A percentile compares a stretch with the other conserved stretches of the same genome.
These are phyloP conservation scores for Fusarium anguioides DNA, from an alignment of 2,329 filamentous ascomycete species.

Conservation along the genomic window DNA sequence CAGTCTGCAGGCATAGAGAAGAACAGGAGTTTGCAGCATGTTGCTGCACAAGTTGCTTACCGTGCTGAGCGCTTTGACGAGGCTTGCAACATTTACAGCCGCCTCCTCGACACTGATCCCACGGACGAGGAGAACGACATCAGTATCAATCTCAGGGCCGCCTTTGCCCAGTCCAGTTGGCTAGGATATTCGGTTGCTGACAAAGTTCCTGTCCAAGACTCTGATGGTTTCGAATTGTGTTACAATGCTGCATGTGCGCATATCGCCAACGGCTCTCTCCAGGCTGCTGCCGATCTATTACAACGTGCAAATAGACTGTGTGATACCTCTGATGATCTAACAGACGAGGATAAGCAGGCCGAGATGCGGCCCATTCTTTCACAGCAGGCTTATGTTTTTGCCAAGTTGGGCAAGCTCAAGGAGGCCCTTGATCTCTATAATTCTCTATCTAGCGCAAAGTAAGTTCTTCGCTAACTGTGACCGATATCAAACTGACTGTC, in stretches of 20 bases:
- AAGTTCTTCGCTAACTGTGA: constrained; percentile 47
- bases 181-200: constrained; percentile 59
- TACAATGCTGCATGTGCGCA: constrained; percentile 83
- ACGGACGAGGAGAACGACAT: constrained; percentile 78
- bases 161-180: constrained; percentile 79
- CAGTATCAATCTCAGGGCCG: constrained; percentile 78
- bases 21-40: constrained; percentile 58
- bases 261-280: constrained; percentile 75
- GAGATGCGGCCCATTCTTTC: constrained; percentile 81
- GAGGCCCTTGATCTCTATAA: constrained; percentile 73
- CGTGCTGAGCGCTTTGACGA: constrained; percentile 78
- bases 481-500: constrained; percentile 30
- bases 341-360: constrained; percentile 77
- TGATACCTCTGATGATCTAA: constrained; percentile 77
- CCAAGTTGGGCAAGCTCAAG: constrained; percentile 71
- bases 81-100: constrained; percentile 71
- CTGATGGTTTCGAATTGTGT: constrained; percentile 82
- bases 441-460: constrained; percentile 71
- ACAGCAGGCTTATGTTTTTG: constrained; percentile 79
- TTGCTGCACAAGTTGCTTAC: constrained; percentile 77
- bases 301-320: constrained; percentile 78
- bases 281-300: constrained; percentile 72
- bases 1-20: constrained; percentile 48
- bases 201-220: constrained; percentile 65
- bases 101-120: constrained; percentile 61